Base-by-base conservation (phyloP, 2,329 filamentous ascomycete species). In the Microdochium bolleyi region DNA sequence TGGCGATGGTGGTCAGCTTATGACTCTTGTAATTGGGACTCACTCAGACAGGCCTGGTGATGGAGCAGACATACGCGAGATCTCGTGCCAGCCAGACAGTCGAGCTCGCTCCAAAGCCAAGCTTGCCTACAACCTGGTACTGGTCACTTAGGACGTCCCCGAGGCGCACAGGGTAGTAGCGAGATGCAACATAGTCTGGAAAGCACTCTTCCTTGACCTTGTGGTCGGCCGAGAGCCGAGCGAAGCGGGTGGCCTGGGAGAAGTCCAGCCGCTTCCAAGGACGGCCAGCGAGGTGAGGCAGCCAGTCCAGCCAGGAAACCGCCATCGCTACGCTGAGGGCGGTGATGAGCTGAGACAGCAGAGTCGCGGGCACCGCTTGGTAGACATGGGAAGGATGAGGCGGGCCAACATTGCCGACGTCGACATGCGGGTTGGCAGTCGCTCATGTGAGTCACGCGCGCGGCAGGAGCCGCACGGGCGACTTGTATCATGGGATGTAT, bases 11-110 rank as follows among this genome's bases (percentile, higher is more conserved):
- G 37, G n/a, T 11, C n/a, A 19, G 37, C 37, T 16, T 41, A 41
- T 19, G 9, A 7, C 10, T n/a, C 37, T 13, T 9, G 7, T 41
- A n/a, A 41, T n/a, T 41, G 30, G 30, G 30, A 34, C 30, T 41
- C 16, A n/a, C 11, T 16, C n/a, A 13, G n/a, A 7, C n/a, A 41
- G 22, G 49, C 37, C 52, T 25, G 4, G 41, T 25, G 44, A 53
- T 24, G 25, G 24, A 11, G 5, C 22, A n/a, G 44, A 24, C 44
- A 11, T 51, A 61, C 59, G 37, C 22, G 3, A 60, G 50, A 51
- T 62, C 57, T 7, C 54, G 59, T 21, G 58, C 59, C 11, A 62
- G 52, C 59, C 60, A 61, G 24, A 60, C 58, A 4, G 57, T 62
- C 22, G 60, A 61, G 4, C 8, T 58, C n/a, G 54, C 41, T 25